A percentile compares a stretch with the other conserved stretches of the same genome.
Evolutionary conservation across 2,329 filamentous ascomycete genomes (phyloP).

Genomic region (Sordariomycetes sp.): DNA sequence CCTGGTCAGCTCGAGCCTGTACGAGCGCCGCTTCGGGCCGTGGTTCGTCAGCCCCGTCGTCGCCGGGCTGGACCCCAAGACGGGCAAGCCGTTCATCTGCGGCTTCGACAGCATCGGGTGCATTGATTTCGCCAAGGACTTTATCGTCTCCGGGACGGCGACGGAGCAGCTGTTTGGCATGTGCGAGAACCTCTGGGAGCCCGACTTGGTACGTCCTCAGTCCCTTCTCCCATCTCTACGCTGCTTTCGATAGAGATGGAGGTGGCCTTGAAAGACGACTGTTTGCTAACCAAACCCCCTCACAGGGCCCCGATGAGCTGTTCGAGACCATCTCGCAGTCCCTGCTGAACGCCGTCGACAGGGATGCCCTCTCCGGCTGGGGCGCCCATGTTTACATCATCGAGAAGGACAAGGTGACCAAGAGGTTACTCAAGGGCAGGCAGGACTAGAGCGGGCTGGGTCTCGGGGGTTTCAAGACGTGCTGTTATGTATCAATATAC

Average conservation of each 20-base stretch:
- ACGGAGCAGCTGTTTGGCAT: constrained; percentile 98
- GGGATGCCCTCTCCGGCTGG: constrained; percentile 95
- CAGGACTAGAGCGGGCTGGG: constrained; percentile 47
- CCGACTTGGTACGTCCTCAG: constrained; percentile 64
- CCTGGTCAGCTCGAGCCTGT: constrained; percentile 80
- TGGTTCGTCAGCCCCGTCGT: constrained; percentile 95
- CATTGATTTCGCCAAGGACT: constrained; percentile 99
- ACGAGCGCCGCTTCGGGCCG: constrained; percentile 91
- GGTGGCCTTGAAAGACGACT: background rate
- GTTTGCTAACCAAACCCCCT: background rate
- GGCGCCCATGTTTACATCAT: constrained; percentile 99
- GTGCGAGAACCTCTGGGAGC: constrained; percentile 96
- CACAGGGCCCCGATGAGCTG: constrained; percentile 76
- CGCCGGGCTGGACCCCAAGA: constrained; percentile 89
- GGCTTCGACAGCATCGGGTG: constrained; percentile 98
- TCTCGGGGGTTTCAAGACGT: constrained; percentile 3
- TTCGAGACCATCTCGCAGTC: constrained; percentile 98
- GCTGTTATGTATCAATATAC: constrained; percentile 6
- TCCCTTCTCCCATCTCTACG: background rate
- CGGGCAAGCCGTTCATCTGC: constrained; percentile 92
- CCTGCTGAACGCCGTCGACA: constrained; percentile 87
- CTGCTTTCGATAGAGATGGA: background rate
- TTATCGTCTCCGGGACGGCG: constrained; percentile 93
- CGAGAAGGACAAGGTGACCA: constrained; percentile 99
- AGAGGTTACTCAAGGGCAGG: constrained; percentile 94